Base-by-base conservation (phyloP, 2,329 filamentous ascomycete genomes). In the Diaporthe sp. region DNA sequence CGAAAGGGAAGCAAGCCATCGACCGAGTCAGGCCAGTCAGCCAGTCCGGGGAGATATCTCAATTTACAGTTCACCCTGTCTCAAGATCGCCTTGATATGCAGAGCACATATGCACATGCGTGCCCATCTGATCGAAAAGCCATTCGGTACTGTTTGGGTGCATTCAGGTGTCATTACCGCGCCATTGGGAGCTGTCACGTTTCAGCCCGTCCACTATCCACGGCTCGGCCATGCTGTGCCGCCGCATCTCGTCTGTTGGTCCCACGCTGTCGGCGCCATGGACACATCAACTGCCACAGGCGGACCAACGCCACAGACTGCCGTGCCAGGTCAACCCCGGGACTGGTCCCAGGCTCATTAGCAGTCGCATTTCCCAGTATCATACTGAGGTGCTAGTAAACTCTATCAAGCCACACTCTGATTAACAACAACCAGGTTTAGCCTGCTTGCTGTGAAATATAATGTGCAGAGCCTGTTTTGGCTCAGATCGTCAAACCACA, bases 151-250 rank as follows among this genome's bases (percentile, higher is more conserved):
- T 5, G 44, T 50, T n/a, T 50, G 9, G 44, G 8, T 50, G n/a
- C 47, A 51, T 27, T 10, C 47, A 25, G 35, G 35, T 27, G 37
- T 27, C 47, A 35, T 35, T 53, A 39, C 47, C 63, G n/a, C 53
- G n/a, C n/a, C 63, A 25, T 19, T 32, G 27, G 39, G 25, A 63
- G 9, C 59, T 66, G 63, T 66, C 63, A 51, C 47, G 44, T 37
- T 66, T 51, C 44, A 66, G 32, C 44, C 63, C 30, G 63, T 66
- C 61, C 42, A 25, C 61, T 7, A 19, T 17, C 22, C 44, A 51
- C 44, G 30, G 35, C 63, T 66, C 50, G 63, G 63, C 63, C 63
- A 51, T 51, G 63, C 44, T 66, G 44, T 66, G 63, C 44, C n/a
- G 63, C 63, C 32, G 22, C 37, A 5, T 19, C n/a, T 66, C 32